Base-by-base conservation (phyloP, 371 early-diverging fungal species). In the Haplosporangium sp. region DNA sequence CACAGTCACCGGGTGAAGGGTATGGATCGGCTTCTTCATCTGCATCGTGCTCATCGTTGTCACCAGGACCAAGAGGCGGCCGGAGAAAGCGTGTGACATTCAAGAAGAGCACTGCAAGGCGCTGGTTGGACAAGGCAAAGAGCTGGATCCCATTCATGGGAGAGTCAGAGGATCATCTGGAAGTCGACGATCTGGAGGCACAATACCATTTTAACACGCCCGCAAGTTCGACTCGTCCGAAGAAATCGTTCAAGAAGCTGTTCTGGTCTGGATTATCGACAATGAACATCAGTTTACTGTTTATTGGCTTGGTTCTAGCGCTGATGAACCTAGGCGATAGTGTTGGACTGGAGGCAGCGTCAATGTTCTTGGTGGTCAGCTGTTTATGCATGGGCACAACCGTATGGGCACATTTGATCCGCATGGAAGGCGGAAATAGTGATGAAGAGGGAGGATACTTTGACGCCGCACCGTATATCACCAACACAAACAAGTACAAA, bases 311-410 rank as follows among this genome's bases (percentile, higher is more conserved):
- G 11, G 55, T 77, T 12, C 29, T 77, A 14, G 64, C 79, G n/a
- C 20, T 77, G 58, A 71, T 77, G 65, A 77, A 77, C 51, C 20
- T 77, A 21, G 73, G 79, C 20, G 79, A 77, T 38, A 62, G 79
- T 20, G 60, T 77, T 2, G 79, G 79, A 0, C 54, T 63, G 40
- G 73, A 71, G 53, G 72, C 59, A 0, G 79, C 79, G 13, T 68
- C 68, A 0, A 38, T 72, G 55, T 77, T 72, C 58, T 58, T 77
- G 50, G 55, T 72, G 41, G 69, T 72, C 21, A 67, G 63, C 29
- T 77, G 79, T 64, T 29, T 77, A 9, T 71, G 73, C 47, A 77
- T 77, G 79, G 73, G 69, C 13, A 67, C 79, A 1, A 67, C 79
- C 2, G 79, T 77, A 2, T 77, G 79, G 79, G 69, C 69, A 40